phyloP scores from a whole-genome alignment of 2,329 filamentous ascomycete genomes.

The Calonectria multiphialidica region DNA sequence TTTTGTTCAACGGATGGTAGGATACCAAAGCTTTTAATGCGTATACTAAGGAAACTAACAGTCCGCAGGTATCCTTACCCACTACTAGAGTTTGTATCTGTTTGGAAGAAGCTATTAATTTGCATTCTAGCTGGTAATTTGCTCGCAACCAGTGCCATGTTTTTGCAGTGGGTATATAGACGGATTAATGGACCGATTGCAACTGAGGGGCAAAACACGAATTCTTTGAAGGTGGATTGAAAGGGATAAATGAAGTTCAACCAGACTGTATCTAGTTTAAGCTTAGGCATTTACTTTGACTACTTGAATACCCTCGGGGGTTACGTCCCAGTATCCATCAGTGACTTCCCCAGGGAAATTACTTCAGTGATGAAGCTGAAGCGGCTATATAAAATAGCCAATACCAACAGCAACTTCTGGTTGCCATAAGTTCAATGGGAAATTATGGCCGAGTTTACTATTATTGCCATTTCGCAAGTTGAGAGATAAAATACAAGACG shows the following conservation, averaged over 20 bases:
- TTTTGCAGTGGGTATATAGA: neutral
- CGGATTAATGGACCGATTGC: neutral
- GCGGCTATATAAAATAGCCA: neutral
- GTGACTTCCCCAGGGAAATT: no score
- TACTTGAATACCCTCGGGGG: no score
- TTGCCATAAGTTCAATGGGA: neutral
- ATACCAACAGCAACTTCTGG: neutral
- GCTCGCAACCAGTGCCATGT: neutral
- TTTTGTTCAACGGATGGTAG: conserved; percentile 2
- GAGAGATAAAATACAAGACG: neutral
- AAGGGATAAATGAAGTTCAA: neutral
- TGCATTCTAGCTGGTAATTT: neutral
- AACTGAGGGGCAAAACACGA: neutral
- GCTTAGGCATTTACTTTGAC: no score
- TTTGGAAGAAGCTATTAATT: neutral
- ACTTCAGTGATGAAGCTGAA: neutral
- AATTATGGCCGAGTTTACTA: no score
- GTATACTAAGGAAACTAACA: neutral
- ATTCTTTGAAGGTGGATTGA: neutral
- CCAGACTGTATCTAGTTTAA: no score
- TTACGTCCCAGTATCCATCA: no score
- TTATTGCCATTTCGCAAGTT: neutral
- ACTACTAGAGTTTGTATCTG: neutral
- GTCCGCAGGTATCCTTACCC: neutral
- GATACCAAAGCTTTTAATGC: neutral